Evolutionary conservation across 805 yeast genomes (phyloP), one percentile per base, ranked within the genome.

Genomic region (Ogataea allantospora): DNA sequence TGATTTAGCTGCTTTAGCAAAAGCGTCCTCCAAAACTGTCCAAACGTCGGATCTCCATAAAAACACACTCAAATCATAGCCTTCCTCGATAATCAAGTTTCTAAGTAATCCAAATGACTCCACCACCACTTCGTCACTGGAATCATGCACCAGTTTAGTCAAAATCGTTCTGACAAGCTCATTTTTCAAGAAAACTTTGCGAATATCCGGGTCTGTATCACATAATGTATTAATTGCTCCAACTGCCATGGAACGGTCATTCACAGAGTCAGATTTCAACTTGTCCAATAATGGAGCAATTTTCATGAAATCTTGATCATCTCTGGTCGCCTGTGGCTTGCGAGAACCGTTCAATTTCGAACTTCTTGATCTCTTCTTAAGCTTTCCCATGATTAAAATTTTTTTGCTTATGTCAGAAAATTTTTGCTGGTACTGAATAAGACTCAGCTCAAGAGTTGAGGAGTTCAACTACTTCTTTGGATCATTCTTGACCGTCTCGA

Each of bases 21-120:
- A 62, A 2, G 80, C 74, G 4, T 57, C 46, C 31, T 70, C 74
- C 27, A 88, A 69, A 18, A 74, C 63, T 0, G 73, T 67, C 84
- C 95, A 81, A 27, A 91, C 77, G 44, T 83, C 78, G 12, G 78
- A 77, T 55, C 97, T 75, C 85, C 95, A 83, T 37, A 85, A 58
- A 57, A 75, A 77, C 14, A 77, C 74, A 18, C 88, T 78, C 24
- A 87, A 73, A 46, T 87, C 95, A 50, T 86, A 81, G 14, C 96
- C 97, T 62, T 88, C 95, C 54, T 87, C 95, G 36, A 87, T 69
- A 3, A 83, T 81, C 39, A 91, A 55, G 55, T 84, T 88, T 57
- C 96, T 74, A 46, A 93, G 64, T 16, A 91, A 66, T 1, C 96
- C 97, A 50, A 78, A 81, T 1, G 91, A 71, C 51, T 84, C 95